Evolutionary conservation across 2,329 filamentous ascomycete species (phyloP), one percentile per base, ranked within the genome.

Genomic region (Pseudogymnoascus sp.): DNA sequence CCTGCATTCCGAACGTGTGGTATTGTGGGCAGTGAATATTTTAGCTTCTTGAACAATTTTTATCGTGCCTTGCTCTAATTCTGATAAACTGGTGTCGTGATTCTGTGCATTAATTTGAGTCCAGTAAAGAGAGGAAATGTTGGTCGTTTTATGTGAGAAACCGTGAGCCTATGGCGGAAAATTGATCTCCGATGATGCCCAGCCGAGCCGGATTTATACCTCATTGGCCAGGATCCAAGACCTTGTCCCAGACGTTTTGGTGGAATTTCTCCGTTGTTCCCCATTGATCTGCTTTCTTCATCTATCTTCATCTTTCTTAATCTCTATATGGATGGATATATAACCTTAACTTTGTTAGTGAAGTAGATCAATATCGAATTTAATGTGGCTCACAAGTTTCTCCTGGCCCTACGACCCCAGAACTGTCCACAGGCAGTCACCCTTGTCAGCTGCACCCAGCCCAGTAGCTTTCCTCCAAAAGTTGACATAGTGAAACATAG

Each of bases 21-120:
- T 18, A 55, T 55, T 55, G 48, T 18, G 2, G 48, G 29, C 27
- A 55, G 48, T 55, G 27, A 33, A 55, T 55, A 55, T 55, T 52
- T 52, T 52, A 52, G n/a, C 45, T 52, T 55, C 48, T 55, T 55
- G n/a, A 33, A 33, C 48, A 55, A 31, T 55, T 12, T 27, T 55
- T 55, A 33, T 55, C 48, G 18, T 55, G 27, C 9, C 31, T 18
- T 33, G 7, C 48, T 29, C 33, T 55, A 33, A 33, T 55, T 55
- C 27, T 2, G 9, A 33, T 33, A 55, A 4, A 10, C 7, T 13
- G 3, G 48, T 55, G 29, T 8, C 27, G n/a, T 55, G 29, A 55
- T 55, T 4, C 8, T 12, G 27, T 31, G 12, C 15, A n/a, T 55
- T 18, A 33, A 18, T 55, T 12, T 55, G n/a, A 33, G 4, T n/a